A percentile compares a stretch with the other conserved stretches of the same genome.
Evolutionary conservation across 2,329 filamentous ascomycete genomes (phyloP).

Genomic region (Pseudogymnoascus pannorum): DNA sequence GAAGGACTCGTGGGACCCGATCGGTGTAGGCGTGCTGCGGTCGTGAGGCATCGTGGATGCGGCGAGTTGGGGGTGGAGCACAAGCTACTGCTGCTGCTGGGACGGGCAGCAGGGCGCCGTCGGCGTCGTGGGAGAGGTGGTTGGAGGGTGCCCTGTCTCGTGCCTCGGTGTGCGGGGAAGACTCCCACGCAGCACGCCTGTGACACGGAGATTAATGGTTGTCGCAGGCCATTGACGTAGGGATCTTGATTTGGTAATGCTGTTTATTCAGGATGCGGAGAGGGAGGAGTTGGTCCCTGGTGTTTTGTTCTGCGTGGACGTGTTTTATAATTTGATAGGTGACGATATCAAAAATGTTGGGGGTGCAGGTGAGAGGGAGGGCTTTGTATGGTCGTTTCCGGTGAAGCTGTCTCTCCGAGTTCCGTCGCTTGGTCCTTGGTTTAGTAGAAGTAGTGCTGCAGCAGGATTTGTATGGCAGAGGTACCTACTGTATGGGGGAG

Average conservation of each 20-base stretch:
- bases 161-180: constrained; percentile 50
- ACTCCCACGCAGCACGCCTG: constrained; percentile 52
- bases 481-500: too few species aligned
- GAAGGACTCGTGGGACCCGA: constrained; percentile 24
- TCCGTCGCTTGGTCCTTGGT: neutral
- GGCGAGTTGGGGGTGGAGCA: constrained; percentile 33
- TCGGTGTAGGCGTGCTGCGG: constrained; percentile 31
- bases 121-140: neutral
- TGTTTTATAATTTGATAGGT: neutral
- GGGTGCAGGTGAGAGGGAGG: neutral
- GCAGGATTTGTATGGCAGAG: too few species aligned
- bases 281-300: neutral
- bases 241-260: neutral
- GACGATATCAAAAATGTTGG: constrained; percentile 1
- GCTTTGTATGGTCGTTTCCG: neutral
- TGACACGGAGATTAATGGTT: constrained; percentile 45
- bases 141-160: constrained; percentile 27
- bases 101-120: neutral
- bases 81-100: constrained; percentile 15
- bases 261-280: neutral
- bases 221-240: constrained; percentile 48
- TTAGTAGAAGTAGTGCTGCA: too few species aligned
- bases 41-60: constrained; percentile 38
- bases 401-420: neutral
- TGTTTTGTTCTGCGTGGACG: neutral